Percentiles rank a stretch among this genome's conserved stretches.
These are phyloP conservation scores for Lagenidium giganteum DNA, from an alignment of 352 stramenopile genomes.

Conservation along the genomic window DNA sequence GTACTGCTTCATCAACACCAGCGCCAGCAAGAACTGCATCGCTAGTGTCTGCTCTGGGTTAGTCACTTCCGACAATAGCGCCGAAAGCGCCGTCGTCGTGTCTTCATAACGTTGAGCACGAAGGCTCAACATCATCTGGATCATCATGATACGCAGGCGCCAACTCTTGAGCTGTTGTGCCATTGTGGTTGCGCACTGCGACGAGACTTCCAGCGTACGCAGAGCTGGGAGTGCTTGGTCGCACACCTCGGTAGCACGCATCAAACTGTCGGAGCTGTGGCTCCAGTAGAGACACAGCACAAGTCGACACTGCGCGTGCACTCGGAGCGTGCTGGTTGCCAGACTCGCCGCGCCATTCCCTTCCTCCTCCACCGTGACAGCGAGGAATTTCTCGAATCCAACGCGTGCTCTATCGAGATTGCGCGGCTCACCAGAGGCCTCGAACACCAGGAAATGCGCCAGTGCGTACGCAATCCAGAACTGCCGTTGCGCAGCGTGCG, in stretches of 20 bases:
- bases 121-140: slow-evolving; percentile 34
- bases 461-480: slow-evolving; percentile 60
- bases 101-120: slow-evolving; percentile 10
- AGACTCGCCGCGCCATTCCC: slow-evolving; percentile 7
- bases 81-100: slow-evolving; percentile 18
- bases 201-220: slow-evolving; percentile 9
- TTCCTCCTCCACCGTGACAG: background rate
- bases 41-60: slow-evolving; percentile 1
- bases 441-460: slow-evolving; percentile 45
- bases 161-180: background rate
- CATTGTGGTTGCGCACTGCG: slow-evolving; percentile 1
- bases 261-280: no score
- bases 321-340: slow-evolving; percentile 7
- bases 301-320: slow-evolving; percentile 28
- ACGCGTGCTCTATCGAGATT: slow-evolving; percentile 34
- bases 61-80: background rate
- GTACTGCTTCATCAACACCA: slow-evolving; percentile 2
- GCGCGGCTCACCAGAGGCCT: slow-evolving; percentile 33
- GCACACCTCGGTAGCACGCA: background rate
- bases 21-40: slow-evolving; percentile 6
- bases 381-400: slow-evolving; percentile 38
- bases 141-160: slow-evolving; percentile 31
- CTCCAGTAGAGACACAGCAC: slow-evolving; percentile 33
- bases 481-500: slow-evolving; percentile 15
- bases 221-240: background rate